These are phyloP conservation scores for Blastocrithidia nonstop DNA, from an alignment of 208 protist genomes.

Conservation along the genomic window DNA sequence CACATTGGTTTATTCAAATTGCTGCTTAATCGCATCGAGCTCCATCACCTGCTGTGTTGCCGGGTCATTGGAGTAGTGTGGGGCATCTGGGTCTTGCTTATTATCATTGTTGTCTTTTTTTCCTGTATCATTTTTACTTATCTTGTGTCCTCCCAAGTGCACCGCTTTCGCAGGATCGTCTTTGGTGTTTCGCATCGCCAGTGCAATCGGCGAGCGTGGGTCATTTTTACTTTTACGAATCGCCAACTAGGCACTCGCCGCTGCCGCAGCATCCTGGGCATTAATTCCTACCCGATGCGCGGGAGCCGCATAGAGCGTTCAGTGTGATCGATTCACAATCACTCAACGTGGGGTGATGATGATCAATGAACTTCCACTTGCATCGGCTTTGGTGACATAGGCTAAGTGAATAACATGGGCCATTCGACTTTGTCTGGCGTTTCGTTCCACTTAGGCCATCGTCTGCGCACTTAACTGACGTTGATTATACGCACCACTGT, in stretches of 20 bases:
- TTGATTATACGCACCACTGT: too few species aligned
- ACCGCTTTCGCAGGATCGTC: conserved; percentile 4
- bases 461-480: too few species aligned
- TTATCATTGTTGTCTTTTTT: conserved; percentile 1
- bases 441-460: not conserved
- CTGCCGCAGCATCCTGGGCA: conserved; percentile 13
- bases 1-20: conserved; percentile 9
- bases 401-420: conserved; percentile 40
- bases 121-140: not conserved
- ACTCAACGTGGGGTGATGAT: conserved; percentile 75
- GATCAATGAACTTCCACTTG: conserved; percentile 39
- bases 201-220: too few species aligned
- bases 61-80: conserved; percentile 1
- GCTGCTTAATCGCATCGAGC: conserved; percentile 13
- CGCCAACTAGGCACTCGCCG: conserved; percentile 9
- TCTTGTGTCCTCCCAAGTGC: not conserved
- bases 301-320: conserved; percentile 39
- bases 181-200: too few species aligned
- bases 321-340: conserved; percentile 56
- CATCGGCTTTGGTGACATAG: conserved; percentile 38
- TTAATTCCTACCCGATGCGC: conserved; percentile 18
- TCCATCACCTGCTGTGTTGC: conserved; percentile 9
- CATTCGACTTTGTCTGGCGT: not conserved
- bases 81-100: too few species aligned
- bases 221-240: not conserved